A percentile compares a stretch with the other conserved stretches of the same genome.
These are phyloP conservation scores for Colletotrichum sansevieriae DNA, from an alignment of 2,329 filamentous ascomycete genomes.

Conservation along the genomic window DNA sequence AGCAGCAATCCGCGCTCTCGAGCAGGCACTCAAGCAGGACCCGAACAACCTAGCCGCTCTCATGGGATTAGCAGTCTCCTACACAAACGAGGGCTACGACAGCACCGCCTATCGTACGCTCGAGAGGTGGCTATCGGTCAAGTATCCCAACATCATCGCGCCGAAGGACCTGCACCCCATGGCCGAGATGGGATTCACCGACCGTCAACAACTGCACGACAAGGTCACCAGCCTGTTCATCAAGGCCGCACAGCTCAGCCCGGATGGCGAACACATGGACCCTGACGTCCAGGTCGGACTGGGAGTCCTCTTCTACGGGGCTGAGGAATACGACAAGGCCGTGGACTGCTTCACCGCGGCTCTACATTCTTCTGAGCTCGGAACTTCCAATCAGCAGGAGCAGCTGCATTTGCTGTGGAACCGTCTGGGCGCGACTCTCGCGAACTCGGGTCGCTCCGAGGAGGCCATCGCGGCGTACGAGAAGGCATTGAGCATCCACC, in stretches of 20 bases:
- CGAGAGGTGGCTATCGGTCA: conserved; percentile 95
- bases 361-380: conserved; percentile 85
- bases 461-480: conserved; percentile 98
- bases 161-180: conserved; percentile 79
- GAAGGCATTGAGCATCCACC: conserved; percentile 87
- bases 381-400: conserved; percentile 84
- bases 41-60: conserved; percentile 88
- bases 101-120: conserved; percentile 95
- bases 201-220: conserved; percentile 89
- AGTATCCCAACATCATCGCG: conserved; percentile 87
- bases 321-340: conserved; percentile 97
- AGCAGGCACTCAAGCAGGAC: conserved; percentile 90
- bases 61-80: conserved; percentile 96
- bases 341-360: conserved; percentile 98
- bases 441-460: conserved; percentile 92
- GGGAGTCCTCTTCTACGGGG: conserved; percentile 96
- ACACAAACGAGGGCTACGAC: conserved; percentile 99
- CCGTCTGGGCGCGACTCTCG: conserved; percentile 92
- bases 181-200: conserved; percentile 93
- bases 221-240: conserved; percentile 94
- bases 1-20: conserved; percentile 92
- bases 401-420: conserved; percentile 98
- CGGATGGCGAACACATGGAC: conserved; percentile 95
- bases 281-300: conserved; percentile 98
- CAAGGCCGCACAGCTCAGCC: conserved; percentile 89